These are phyloP conservation scores for Lophiostoma macrostomum DNA, from an alignment of 495 filamentous ascomycete genomes.

Conservation along the genomic window DNA sequence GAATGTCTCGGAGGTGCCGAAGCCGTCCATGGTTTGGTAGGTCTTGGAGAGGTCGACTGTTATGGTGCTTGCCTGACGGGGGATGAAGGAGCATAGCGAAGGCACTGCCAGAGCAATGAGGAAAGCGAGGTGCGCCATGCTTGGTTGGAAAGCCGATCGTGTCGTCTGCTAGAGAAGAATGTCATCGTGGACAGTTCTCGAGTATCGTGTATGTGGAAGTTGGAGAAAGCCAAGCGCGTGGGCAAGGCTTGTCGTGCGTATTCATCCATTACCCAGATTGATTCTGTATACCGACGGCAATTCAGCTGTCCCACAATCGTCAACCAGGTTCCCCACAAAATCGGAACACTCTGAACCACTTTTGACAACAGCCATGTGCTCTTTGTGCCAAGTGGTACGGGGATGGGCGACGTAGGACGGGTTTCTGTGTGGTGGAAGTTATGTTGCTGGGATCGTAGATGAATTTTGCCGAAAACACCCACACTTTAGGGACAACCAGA, in stretches of 20 bases:
- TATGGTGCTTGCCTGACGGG: conserved; percentile 17
- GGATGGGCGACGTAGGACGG: not conserved
- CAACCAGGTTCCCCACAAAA: conserved; percentile 13
- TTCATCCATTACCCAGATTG: conserved; percentile 22
- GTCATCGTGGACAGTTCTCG: not conserved
- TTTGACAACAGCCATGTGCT: not conserved
- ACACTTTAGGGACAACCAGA: too few species aligned
- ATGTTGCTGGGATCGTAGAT: conserved; percentile 6
- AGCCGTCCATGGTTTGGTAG: conserved; percentile 30
- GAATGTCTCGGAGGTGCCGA: conserved; percentile 30
- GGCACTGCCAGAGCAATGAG: not conserved
- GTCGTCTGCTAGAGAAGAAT: not conserved
- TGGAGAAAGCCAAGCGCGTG: not conserved
- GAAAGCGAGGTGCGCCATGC: conserved; percentile 12
- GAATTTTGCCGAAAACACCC: too few species aligned
- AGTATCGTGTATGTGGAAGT: not conserved
- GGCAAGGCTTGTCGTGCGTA: not conserved
- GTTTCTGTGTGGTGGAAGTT: conserved; percentile 10
- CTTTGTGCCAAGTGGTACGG: conserved; percentile 1
- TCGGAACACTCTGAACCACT: not conserved
- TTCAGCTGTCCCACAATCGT: conserved; percentile 2
- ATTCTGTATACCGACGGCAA: not conserved
- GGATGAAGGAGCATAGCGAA: not conserved
- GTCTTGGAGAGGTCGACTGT: conserved; percentile 29
- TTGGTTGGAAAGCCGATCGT: not conserved